Base-by-base conservation (phyloP, 2,329 filamentous ascomycete genomes). In the Bipolaris victoriae region DNA sequence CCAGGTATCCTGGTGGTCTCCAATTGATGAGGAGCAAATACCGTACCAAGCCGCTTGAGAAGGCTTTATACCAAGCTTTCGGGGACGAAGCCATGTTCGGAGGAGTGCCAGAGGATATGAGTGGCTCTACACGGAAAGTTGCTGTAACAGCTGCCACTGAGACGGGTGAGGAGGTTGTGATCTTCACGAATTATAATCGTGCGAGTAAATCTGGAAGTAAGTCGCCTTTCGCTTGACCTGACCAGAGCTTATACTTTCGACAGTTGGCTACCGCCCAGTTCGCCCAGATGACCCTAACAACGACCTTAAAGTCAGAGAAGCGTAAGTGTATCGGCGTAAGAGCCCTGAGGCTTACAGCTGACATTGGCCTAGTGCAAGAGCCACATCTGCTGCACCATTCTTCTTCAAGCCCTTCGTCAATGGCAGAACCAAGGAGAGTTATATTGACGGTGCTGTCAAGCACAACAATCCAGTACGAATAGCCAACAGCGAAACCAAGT, bases 291-390 rank as follows among this genome's bases (percentile, higher is more conserved):
- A 29, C 29, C 68, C 71, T 0, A 58, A 72, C 3, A 65, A 70
- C 40, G 80, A 82, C 58, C 52, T 82, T 24, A 81, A 79, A 60
- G 70, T 77, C 1, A 81, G 80, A 77, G 76, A 83, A 73, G 78
- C 79, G 70, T 57, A 26, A 57, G 48, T 48, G n/a, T 33, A n/a
- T 7, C 13, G 24, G 41, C 35, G 29, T 6, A 26, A 41, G 29
- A 37, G 29, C n/a, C 26, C 24, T 36, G 35, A 41, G 22, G 26
- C 3, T 29, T 29, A 29, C 5, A 49, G 7, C 24, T 36, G n/a
- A 51, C n/a, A 16, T 16, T 29, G 7, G 37, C 35, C 26, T 29
- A 57, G 54, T 44, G 78, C 78, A n/a, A 74, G 80, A 22, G 81
- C 80, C 15, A 79, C 80, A 5, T 73, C 78, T 7, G 79, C 81